A percentile compares a stretch with the other conserved stretches of the same genome.
Conservation (phyloP, 305 asterid species). For the Fraxinus platypoda region DNA sequence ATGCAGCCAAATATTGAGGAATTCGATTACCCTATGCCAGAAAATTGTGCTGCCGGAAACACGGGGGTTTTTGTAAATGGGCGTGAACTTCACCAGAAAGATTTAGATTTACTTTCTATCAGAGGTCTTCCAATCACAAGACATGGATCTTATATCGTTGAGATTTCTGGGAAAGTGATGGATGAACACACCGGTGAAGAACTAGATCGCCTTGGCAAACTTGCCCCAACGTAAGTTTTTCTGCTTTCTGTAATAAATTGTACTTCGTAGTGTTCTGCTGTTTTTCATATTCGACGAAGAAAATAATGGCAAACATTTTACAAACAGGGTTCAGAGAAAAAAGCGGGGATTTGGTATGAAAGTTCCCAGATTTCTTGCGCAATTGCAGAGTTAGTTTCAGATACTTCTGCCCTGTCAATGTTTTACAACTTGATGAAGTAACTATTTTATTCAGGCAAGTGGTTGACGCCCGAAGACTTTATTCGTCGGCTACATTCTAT, state of each 20-base stretch:
- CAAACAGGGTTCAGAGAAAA: conserved; percentile 66
- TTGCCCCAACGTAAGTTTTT: conserved; percentile 85
- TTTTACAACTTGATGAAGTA: neutral
- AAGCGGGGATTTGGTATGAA: conserved; percentile 88
- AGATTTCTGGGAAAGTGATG: conserved; percentile 71
- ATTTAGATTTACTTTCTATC: conserved; percentile 65
- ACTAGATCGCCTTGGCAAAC: conserved; percentile 77
- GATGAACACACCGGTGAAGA: conserved; percentile 78
- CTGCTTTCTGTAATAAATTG: neutral
- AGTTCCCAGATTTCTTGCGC: conserved; percentile 52
- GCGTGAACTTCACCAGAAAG: conserved; percentile 85
- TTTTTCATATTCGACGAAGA: neutral
- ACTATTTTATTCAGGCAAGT: neutral
- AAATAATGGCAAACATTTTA: neutral
- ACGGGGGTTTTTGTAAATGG: conserved; percentile 72
- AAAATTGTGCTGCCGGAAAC: conserved; percentile 76
- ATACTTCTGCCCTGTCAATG: neutral
- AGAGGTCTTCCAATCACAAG: conserved; percentile 72
- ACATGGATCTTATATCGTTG: conserved; percentile 59
- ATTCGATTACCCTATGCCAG: conserved; percentile 64
- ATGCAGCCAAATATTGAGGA: conserved; percentile 88
- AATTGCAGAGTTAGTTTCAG: conserved; percentile 30
- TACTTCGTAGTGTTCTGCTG: neutral
- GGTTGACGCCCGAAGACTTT: neutral
- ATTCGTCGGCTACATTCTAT: neutral